Evolutionary conservation across 257 asterid genomes (phyloP), one percentile per base, ranked within the genome.

Genomic region (Paraleonurus japonicus): DNA sequence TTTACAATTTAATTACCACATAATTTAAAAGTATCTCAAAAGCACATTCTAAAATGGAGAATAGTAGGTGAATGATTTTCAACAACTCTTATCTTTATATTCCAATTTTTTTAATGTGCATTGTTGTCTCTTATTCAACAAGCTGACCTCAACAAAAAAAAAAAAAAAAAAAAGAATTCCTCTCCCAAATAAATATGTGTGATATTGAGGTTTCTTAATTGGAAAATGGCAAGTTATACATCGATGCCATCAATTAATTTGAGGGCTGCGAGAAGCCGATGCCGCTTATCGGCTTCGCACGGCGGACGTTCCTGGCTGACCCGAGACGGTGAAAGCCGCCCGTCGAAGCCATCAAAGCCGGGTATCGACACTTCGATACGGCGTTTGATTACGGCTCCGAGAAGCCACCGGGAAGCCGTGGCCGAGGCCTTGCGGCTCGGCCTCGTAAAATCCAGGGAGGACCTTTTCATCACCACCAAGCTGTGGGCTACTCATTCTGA

Each of bases 401-500:
- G 58, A 84, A 81, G 70, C 79, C 86, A 0, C 75, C 87, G 0
- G 0, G 84, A 79, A 39, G 89, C 94, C 28, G 61, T 83, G 1
- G 76, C n/a, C 3, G 87, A 87, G 58, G 96, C 94, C 0, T 0
- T 83, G 7, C 58, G 64, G 6, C 80, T 79, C 11, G 90, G 94
- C 0, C 74, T 87, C 16, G 55, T 89, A 2, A 28, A 73, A 24
- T 84, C 89, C 16, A 76, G 88, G 62, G 80, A 79, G 20, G 86
- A 89, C 10, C 81, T 89, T 61, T 89, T 89, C 75, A 75, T 89
- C 74, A 89, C 94, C 0, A 85, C 96, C n/a, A 89, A 87, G 76
- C 65, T 89, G 2, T 85, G 91, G 91, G 54, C 79, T 26, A 82
- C 80, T 55, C 82, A 74, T 54, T 79, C 91, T 15, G 80, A 82